Evolutionary conservation across 2,329 filamentous ascomycete species (phyloP).

Genomic region (Diaporthe aspalathi): DNA sequence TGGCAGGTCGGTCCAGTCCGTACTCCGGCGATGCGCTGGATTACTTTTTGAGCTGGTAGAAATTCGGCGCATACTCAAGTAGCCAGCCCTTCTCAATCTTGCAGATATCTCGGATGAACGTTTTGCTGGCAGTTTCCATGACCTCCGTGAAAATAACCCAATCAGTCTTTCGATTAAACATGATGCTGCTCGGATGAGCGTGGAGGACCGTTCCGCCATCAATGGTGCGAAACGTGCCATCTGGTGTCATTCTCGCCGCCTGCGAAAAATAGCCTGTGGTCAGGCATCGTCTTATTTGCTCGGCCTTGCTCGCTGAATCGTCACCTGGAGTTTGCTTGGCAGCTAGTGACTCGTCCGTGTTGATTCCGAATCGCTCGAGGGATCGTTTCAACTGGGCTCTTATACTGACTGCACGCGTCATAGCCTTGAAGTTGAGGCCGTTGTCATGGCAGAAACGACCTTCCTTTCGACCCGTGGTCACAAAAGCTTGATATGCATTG

Average conservation of each 20-base stretch:
- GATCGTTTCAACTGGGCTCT: slow-evolving; percentile 87
- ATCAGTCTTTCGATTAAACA: slow-evolving; percentile 96
- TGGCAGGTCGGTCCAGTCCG: neutral
- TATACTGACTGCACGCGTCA: slow-evolving; percentile 86
- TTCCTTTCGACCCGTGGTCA: slow-evolving; percentile 85
- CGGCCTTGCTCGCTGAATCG: slow-evolving; percentile 59
- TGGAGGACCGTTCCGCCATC: slow-evolving; percentile 81
- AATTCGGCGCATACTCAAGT: slow-evolving; percentile 86
- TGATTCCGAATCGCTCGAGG: slow-evolving; percentile 84
- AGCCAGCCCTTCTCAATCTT: slow-evolving; percentile 96
- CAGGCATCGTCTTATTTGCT: slow-evolving; percentile 85
- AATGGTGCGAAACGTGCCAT: slow-evolving; percentile 91
- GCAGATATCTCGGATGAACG: slow-evolving; percentile 90
- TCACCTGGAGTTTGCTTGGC: slow-evolving; percentile 42
- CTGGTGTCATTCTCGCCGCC: slow-evolving; percentile 91
- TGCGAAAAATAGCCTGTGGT: slow-evolving; percentile 94
- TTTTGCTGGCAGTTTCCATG: slow-evolving; percentile 88
- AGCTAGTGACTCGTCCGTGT: slow-evolving; percentile 72
- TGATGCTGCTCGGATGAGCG: slow-evolving; percentile 90
- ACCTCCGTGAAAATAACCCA: slow-evolving; percentile 98
- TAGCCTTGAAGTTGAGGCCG: slow-evolving; percentile 85
- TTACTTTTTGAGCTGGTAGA: slow-evolving; percentile 71
- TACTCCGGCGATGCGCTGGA: neutral
- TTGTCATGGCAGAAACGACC: slow-evolving; percentile 89
- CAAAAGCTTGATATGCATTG: slow-evolving; percentile 92